These are phyloP conservation scores for Leccinellum luteum DNA, from an alignment of 768 basidiomycete species.

Conservation along the genomic window DNA sequence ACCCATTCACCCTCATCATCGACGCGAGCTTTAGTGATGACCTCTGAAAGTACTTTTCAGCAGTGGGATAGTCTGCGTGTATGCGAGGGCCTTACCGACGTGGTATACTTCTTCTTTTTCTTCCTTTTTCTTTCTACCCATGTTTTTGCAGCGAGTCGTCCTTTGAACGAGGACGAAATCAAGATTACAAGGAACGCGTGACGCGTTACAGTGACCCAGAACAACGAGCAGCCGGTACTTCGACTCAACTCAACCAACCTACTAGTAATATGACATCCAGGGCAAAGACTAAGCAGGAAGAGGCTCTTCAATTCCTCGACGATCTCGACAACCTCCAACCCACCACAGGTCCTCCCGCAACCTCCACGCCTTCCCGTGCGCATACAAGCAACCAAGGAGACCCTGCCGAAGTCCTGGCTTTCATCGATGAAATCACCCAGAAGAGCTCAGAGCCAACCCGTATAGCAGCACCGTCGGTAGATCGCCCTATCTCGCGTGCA, in stretches of 20 bases:
- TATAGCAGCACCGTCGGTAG: constrained; percentile 49
- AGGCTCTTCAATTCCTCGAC: constrained; percentile 90
- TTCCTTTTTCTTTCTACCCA: constrained; percentile 28
- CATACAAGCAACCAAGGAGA: constrained; percentile 53
- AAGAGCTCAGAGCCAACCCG: constrained; percentile 81
- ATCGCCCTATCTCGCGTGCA: constrained; percentile 59
- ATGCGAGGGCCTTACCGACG: constrained; percentile 39
- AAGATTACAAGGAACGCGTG: constrained; percentile 12
- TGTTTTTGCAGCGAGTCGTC: constrained; percentile 1
- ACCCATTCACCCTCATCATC: constrained; percentile 52
- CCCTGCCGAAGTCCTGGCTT: constrained; percentile 82
- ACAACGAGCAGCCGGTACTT: too few species aligned
- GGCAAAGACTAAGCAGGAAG: constrained; percentile 77
- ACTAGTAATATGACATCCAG: constrained; percentile 35
- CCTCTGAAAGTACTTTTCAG: constrained; percentile 41
- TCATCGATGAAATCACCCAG: constrained; percentile 93
- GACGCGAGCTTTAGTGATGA: constrained; percentile 58
- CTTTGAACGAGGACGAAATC: too few species aligned
- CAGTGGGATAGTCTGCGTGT: background rate
- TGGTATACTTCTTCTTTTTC: constrained; percentile 41
- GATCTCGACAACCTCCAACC: constrained; percentile 84
- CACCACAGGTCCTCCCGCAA: constrained; percentile 21
- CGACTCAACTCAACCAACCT: too few species aligned
- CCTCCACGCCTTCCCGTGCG: constrained; percentile 16
- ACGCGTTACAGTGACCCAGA: background rate